Conservation (phyloP, 2,329 filamentous ascomycete species). For the Ustilaginoidea virens region DNA sequence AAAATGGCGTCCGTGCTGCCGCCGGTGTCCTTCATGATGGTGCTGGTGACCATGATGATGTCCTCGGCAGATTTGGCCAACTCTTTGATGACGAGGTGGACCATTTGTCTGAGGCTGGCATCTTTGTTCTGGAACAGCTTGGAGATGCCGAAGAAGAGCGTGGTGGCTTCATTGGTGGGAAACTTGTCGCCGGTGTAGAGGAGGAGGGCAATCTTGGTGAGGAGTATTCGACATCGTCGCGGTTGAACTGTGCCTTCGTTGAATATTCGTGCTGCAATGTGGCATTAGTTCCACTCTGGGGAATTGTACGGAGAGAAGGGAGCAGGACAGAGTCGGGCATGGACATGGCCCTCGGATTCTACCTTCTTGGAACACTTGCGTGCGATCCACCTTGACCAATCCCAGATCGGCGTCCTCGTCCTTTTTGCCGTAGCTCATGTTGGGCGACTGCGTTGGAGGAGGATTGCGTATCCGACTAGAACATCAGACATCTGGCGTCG, state of each 20-base stretch:
- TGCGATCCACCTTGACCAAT: conserved; percentile 94
- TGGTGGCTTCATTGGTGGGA: conserved; percentile 92
- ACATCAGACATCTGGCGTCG: background rate
- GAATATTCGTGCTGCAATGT: conserved; percentile 68
- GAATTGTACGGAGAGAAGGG: background rate
- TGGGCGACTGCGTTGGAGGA: conserved; percentile 26
- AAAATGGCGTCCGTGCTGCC: conserved; percentile 89
- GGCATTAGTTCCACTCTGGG: conserved; percentile 3
- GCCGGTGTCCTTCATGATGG: conserved; percentile 98
- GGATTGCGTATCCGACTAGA: conserved; percentile 7
- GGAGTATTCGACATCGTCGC: conserved; percentile 88
- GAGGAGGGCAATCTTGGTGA: conserved; percentile 93
- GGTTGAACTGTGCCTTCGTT: conserved; percentile 95
- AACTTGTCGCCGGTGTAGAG: conserved; percentile 96
- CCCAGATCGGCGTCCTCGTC: conserved; percentile 92
- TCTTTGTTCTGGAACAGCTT: conserved; percentile 99
- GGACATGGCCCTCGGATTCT: conserved; percentile 13
- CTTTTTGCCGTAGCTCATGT: conserved; percentile 97
- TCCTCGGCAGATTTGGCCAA: conserved; percentile 89
- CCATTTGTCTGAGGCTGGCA: conserved; percentile 94
- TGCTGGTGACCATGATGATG: conserved; percentile 99
- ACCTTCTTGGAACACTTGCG: conserved; percentile 98
- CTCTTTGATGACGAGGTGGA: conserved; percentile 97
- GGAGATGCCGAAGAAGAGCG: conserved; percentile 96
- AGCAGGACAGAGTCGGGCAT: background rate